Conservation (phyloP, 83 land plant species). For the Picea engelmannii region DNA sequence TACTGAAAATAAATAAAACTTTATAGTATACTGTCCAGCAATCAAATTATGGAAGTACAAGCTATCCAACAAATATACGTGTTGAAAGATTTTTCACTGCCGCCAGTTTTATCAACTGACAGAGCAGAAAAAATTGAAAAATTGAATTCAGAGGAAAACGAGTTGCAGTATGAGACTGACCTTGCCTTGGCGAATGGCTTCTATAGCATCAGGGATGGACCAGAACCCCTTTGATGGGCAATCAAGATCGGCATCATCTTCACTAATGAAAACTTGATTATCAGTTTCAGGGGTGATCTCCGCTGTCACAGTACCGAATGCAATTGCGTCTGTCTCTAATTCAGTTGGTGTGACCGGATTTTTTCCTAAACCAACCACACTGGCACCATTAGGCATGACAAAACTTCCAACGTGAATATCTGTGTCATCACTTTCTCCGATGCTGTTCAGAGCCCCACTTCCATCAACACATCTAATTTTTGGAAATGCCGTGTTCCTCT, state of each 20-base stretch:
- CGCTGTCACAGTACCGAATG: too few relatives aligned
- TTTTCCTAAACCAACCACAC: background rate
- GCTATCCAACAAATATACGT: background rate
- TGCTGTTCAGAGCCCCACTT: slow-evolving; percentile 8
- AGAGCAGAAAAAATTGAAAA: background rate
- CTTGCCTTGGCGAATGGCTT: background rate
- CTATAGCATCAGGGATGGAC: too few relatives aligned
- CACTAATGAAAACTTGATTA: too few relatives aligned
- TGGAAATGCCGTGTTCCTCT: background rate
- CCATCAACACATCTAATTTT: slow-evolving; percentile 2
- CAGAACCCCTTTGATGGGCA: too few relatives aligned
- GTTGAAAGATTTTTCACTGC: background rate
- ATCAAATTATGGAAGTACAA: background rate
- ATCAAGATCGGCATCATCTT: too few relatives aligned
- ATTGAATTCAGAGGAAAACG: background rate
- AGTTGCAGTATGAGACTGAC: slow-evolving; percentile 23
- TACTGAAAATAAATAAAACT: background rate
- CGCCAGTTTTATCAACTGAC: too few relatives aligned
- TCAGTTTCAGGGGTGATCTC: too few relatives aligned
- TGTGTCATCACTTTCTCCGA: background rate
- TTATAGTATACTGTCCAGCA: background rate
- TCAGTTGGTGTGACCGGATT: slow-evolving; percentile 23
- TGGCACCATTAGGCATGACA: background rate
- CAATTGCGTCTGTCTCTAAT: too few relatives aligned
- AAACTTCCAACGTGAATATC: background rate